Evolutionary conservation across 2,329 filamentous ascomycete genomes (phyloP).

Genomic region (Uncinocarpus reesii): DNA sequence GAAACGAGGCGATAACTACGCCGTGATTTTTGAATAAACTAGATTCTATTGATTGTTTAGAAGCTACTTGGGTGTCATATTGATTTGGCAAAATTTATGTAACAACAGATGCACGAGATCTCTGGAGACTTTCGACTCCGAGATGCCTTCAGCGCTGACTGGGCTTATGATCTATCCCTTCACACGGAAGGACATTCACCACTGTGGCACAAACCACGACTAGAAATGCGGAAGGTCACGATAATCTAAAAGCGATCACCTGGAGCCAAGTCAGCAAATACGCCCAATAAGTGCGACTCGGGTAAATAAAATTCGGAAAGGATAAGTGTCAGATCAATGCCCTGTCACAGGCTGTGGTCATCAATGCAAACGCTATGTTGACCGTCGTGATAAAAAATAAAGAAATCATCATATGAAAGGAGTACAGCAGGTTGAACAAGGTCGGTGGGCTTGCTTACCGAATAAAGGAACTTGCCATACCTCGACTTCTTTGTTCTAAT

Average conservation of each 20-base stretch:
- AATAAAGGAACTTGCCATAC: neutral
- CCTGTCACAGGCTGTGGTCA: constrained; percentile 70
- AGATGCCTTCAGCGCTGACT: too few relatives aligned
- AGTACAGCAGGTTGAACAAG: constrained; percentile 15
- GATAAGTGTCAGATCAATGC: constrained; percentile 38
- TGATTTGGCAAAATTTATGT: too few relatives aligned
- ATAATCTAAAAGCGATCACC: neutral
- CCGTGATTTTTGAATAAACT: too few relatives aligned
- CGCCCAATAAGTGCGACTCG: neutral
- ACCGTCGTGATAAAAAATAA: constrained; percentile 69
- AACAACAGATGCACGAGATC: too few relatives aligned
- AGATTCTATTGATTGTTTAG: too few relatives aligned
- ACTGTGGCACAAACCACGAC: too few relatives aligned
- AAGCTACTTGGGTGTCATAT: too few relatives aligned
- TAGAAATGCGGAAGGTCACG: too few relatives aligned
- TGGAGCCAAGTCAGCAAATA: neutral
- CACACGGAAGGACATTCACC: too few relatives aligned
- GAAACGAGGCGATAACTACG: too few relatives aligned
- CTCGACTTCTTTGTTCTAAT: neutral
- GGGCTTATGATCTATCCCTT: too few relatives aligned
- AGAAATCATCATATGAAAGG: constrained; percentile 55
- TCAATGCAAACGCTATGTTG: constrained; percentile 72
- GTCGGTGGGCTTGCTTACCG: constrained; percentile 1
- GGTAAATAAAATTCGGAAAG: neutral
- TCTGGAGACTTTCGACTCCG: too few relatives aligned